Conservation (phyloP, 306 rosid genomes). For the Quercus bicolor region DNA sequence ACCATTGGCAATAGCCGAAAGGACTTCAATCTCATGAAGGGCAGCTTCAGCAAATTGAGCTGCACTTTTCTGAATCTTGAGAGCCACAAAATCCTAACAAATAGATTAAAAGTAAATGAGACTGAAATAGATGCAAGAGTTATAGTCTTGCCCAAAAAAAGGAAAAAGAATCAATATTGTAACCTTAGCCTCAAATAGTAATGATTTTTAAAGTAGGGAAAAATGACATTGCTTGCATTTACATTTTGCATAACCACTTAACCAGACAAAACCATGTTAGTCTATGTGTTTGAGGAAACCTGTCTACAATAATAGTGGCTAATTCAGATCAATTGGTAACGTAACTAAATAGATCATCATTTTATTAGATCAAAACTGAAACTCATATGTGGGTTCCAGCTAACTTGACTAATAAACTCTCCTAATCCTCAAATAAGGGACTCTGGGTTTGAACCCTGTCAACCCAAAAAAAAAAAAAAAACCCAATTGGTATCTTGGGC, state of each 20-base stretch:
- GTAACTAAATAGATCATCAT: background rate
- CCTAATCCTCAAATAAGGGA: too few relatives aligned
- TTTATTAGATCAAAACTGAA: background rate
- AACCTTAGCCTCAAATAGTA: too few relatives aligned
- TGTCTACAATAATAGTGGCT: too few relatives aligned
- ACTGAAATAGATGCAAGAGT: background rate
- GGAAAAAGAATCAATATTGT: too few relatives aligned
- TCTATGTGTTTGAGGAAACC: background rate
- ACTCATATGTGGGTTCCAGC: too few relatives aligned
- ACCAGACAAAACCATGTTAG: background rate
- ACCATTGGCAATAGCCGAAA: slow-evolving; percentile 61
- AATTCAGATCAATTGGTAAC: background rate
- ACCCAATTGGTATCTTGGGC: too few relatives aligned
- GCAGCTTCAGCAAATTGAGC: slow-evolving; percentile 92
- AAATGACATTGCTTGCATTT: background rate
- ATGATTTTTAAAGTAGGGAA: background rate
- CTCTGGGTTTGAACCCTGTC: too few relatives aligned
- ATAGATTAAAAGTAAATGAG: slow-evolving; percentile 7
- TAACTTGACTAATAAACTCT: too few relatives aligned
- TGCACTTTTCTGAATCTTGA: slow-evolving; percentile 97
- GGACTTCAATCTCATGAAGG: slow-evolving; percentile 83
- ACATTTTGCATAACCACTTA: background rate
- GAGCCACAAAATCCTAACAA: slow-evolving; percentile 79
- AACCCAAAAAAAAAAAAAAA: too few relatives aligned
- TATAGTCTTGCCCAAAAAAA: background rate